These are phyloP conservation scores for Pseudotulostoma volvatum DNA, from an alignment of 495 filamentous ascomycete species.

Conservation along the genomic window DNA sequence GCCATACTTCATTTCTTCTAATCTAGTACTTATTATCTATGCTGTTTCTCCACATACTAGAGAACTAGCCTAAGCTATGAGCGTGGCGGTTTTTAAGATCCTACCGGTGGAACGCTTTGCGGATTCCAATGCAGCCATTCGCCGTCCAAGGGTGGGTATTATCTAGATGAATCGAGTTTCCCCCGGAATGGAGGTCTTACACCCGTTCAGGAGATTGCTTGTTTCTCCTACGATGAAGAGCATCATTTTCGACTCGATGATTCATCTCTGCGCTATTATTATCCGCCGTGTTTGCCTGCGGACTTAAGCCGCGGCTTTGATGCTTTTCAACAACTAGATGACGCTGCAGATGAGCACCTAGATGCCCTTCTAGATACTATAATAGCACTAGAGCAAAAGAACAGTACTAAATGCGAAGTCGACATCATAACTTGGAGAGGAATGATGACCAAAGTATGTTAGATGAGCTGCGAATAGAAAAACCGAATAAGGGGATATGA, in stretches of 20 bases:
- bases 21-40: too few relatives aligned
- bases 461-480: background rate
- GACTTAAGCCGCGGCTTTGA: slow-evolving; percentile 68
- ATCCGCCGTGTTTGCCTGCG: slow-evolving; percentile 51
- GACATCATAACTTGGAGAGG: slow-evolving; percentile 89
- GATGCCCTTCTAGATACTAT: slow-evolving; percentile 71
- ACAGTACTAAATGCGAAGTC: slow-evolving; percentile 47
- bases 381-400: slow-evolving; percentile 48
- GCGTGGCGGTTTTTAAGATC: slow-evolving; percentile 43
- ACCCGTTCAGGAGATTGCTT: slow-evolving; percentile 54
- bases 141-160: slow-evolving; percentile 45
- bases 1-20: too few relatives aligned
- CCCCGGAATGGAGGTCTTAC: background rate
- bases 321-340: slow-evolving; percentile 69
- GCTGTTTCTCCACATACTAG: too few relatives aligned
- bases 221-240: slow-evolving; percentile 77
- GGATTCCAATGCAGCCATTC: slow-evolving; percentile 44
- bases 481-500: background rate
- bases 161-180: background rate
- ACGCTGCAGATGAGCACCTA: slow-evolving; percentile 70
- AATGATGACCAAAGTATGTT: slow-evolving; percentile 87
- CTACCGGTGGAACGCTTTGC: slow-evolving; percentile 44
- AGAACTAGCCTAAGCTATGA: too few relatives aligned
- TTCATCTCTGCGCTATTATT: slow-evolving; percentile 73
- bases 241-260: slow-evolving; percentile 62